A percentile compares a stretch with the other conserved stretches of the same genome.
phyloP scores from a whole-genome alignment of 1,284 basidiomycete species.

The Pyrrhoderma lamaoense region DNA sequence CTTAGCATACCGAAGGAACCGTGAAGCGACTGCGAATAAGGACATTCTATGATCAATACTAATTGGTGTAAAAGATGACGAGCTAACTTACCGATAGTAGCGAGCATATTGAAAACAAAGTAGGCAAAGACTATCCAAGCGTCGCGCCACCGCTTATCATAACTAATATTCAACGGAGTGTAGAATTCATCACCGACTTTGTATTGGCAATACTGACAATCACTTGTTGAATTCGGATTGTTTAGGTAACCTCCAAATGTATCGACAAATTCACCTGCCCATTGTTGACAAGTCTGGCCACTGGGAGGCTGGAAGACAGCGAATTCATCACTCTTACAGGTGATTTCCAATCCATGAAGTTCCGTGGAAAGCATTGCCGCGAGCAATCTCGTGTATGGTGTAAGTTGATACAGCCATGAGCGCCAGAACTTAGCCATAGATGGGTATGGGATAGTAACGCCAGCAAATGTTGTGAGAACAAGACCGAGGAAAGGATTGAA shows the following conservation, averaged over 20 bases:
- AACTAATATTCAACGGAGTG: conserved; percentile 61
- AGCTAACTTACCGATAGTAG: conserved; percentile 51
- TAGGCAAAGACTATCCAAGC: conserved; percentile 64
- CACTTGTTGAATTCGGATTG: conserved; percentile 52
- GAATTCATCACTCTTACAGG: conserved; percentile 64
- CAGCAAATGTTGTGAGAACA: conserved; percentile 66
- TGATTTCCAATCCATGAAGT: conserved; percentile 65
- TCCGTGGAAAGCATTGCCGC: conserved; percentile 74
- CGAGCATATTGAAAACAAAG: conserved; percentile 64
- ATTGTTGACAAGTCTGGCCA: conserved; percentile 68
- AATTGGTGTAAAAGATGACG: neutral
- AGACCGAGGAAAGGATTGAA: conserved; percentile 76
- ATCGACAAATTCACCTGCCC: conserved; percentile 61
- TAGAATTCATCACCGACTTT: conserved; percentile 65
- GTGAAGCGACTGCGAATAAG: conserved; percentile 49
- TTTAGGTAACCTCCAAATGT: conserved; percentile 73
- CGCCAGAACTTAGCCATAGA: conserved; percentile 67
- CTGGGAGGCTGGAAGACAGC: conserved; percentile 61
- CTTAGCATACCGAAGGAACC: conserved; percentile 66
- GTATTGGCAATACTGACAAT: conserved; percentile 74
- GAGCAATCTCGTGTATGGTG: conserved; percentile 68
- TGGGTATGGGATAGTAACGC: conserved; percentile 75
- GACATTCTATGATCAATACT: conserved; percentile 14
- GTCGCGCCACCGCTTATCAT: conserved; percentile 63
- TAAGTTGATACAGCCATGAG: conserved; percentile 66